Percentiles rank a stretch among this genome's conserved stretches.
Evolutionary conservation across 2,329 filamentous ascomycete genomes (phyloP).

Genomic region (Fonsecaea pedrosoi): DNA sequence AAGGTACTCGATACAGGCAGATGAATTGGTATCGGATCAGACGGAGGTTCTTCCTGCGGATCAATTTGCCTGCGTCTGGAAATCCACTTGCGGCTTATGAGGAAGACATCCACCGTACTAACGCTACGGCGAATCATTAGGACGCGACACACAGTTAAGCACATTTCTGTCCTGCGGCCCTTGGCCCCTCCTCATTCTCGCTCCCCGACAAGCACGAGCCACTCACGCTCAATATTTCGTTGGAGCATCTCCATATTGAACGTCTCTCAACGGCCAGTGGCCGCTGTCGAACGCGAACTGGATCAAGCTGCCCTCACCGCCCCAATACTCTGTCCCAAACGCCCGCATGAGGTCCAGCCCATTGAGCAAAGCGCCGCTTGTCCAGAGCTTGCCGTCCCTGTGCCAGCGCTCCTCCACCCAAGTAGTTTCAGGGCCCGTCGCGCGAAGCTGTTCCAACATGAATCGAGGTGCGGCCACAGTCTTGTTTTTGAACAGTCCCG

Average conservation of each 20-base stretch:
- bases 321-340: constrained; percentile 43
- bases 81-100: neutral
- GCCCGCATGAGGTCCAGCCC: constrained; percentile 45
- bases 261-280: constrained; percentile 26
- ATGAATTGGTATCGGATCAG: neutral
- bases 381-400: constrained; percentile 46
- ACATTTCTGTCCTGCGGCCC: neutral
- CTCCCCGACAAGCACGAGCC: neutral
- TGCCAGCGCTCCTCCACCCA: constrained; percentile 40
- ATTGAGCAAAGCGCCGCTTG: constrained; percentile 44
- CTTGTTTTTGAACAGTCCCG: constrained; percentile 33
- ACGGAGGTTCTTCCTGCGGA: neutral
- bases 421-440: constrained; percentile 23
- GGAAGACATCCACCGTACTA: neutral
- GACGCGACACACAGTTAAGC: neutral
- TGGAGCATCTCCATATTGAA: constrained; percentile 22
- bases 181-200: neutral
- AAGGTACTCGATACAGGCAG: neutral
- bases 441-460: constrained; percentile 23
- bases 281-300: constrained; percentile 31
- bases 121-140: neutral
- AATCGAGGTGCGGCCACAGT: constrained; percentile 31
- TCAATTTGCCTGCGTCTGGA: neutral
- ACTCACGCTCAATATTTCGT: constrained; percentile 3
- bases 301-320: constrained; percentile 33